Base-by-base conservation (phyloP, 345 rosid species). In the Citrus australasica region DNA sequence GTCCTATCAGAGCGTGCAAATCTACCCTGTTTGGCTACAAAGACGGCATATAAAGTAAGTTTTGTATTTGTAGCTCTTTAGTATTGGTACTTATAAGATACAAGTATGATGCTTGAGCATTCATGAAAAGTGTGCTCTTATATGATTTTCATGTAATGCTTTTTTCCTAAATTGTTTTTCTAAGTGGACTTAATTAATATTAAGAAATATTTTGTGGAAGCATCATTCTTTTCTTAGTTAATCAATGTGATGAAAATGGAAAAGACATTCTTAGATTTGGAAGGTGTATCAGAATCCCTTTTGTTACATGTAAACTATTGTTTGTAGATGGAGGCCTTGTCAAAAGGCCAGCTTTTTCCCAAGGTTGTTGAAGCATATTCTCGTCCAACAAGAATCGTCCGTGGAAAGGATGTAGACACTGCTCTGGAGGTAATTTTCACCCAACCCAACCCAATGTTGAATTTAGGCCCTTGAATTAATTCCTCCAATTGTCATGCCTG, bases 311-410 rank as follows among this genome's bases (percentile, higher is more conserved):
- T 65, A 67, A 65, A 76, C 85, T 55, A 27, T 61, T 71, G 69
- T 42, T 75, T 77, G 81, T 87, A 95, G 99, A 90, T 90, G 98
- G 93, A 93, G 76, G 75, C 87, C 61, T 79, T 93, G 80, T 92
- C 86, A 60, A 88, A 82, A 82, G 91, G 93, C 19, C 76, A 86
- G 68, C 86, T 86, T 24, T 92, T 93, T 78, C 92, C 89, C 0
- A 93, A 86, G 87, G 90, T 95, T 66, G 91, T 95, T 79, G 95
- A 93, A 85, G 95, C 95, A 60, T 95, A 95, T 84, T 92, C 98
- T 69, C 98, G 97, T 80, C 98, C 98, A 71, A 92, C 98, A 42
- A 92, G 98, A 75, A 95, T 95, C 63, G 90, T 91, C 24, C 92
- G 97, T 73, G 98, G 98, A 75, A 93, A 95, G 92, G 93, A 91